These are phyloP conservation scores for Sporothrix brasiliensis DNA, from an alignment of 2,329 filamentous ascomycete genomes.

Conservation along the genomic window DNA sequence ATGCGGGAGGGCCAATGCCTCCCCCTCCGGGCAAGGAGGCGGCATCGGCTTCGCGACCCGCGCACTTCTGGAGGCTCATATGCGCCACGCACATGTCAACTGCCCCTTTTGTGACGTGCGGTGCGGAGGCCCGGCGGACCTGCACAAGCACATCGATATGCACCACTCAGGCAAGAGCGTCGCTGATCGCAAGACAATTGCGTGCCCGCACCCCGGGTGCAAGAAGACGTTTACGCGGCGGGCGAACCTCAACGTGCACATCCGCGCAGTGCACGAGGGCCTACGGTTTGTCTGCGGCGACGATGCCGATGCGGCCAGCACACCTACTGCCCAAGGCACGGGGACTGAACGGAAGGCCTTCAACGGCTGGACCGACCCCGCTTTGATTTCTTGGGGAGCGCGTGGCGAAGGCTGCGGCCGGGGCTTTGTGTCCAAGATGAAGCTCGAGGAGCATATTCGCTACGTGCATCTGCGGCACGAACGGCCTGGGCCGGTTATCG, in stretches of 20 bases:
- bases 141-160: conserved; percentile 77
- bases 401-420: conserved; percentile 69
- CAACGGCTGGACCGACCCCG: conserved; percentile 52
- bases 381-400: conserved; percentile 64
- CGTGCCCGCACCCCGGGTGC: conserved; percentile 70
- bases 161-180: conserved; percentile 67
- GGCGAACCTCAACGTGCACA: conserved; percentile 80
- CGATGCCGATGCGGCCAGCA: conserved; percentile 46
- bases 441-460: conserved; percentile 81
- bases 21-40: conserved; percentile 41
- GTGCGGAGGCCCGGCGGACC: conserved; percentile 66
- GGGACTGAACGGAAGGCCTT: neutral
- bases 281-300: conserved; percentile 78
- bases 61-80: conserved; percentile 71
- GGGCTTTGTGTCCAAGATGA: conserved; percentile 74
- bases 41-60: conserved; percentile 69
- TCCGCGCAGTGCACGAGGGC: conserved; percentile 75
- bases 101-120: conserved; percentile 74
- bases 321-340: neutral
- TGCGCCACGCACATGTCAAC: conserved; percentile 70
- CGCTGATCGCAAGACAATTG: conserved; percentile 65
- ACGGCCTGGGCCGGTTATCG: conserved; percentile 46
- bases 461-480: conserved; percentile 73
- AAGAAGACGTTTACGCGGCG: conserved; percentile 76
- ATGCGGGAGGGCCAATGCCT: conserved; percentile 52